A percentile compares a stretch with the other conserved stretches of the same genome.
Evolutionary conservation across 2,329 filamentous ascomycete genomes (phyloP).

Genomic region (Scopulariopsis brevicaulis): DNA sequence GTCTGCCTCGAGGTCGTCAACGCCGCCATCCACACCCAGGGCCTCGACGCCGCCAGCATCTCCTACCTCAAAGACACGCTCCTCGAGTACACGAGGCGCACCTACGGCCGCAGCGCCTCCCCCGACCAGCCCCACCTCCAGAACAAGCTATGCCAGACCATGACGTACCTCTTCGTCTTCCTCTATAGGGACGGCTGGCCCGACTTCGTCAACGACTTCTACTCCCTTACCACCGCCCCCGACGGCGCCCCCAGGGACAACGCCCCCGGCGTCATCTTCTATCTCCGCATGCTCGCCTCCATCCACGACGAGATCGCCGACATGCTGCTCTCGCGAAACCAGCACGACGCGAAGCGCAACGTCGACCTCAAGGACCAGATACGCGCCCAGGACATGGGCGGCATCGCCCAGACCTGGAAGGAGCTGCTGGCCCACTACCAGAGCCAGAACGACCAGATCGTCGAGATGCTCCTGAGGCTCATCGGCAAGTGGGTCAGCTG

Average conservation of each 20-base stretch:
- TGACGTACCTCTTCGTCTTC: slow-evolving; percentile 85
- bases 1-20: slow-evolving; percentile 90
- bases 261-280: slow-evolving; percentile 66
- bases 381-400: slow-evolving; percentile 74
- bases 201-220: slow-evolving; percentile 82
- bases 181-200: slow-evolving; percentile 83
- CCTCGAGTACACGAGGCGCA: slow-evolving; percentile 67
- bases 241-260: slow-evolving; percentile 56
- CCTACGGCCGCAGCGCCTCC: slow-evolving; percentile 52
- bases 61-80: slow-evolving; percentile 69
- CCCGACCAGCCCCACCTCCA: slow-evolving; percentile 60
- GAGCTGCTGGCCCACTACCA: slow-evolving; percentile 74
- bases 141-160: slow-evolving; percentile 93
- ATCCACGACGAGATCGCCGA: slow-evolving; percentile 98
- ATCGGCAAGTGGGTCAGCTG: slow-evolving; percentile 97
- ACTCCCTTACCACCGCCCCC: slow-evolving; percentile 57
- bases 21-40: slow-evolving; percentile 72
- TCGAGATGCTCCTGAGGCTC: slow-evolving; percentile 84
- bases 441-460: slow-evolving; percentile 56
- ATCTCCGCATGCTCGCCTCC: slow-evolving; percentile 76
- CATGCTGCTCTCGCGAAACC: slow-evolving; percentile 69
- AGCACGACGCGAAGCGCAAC: slow-evolving; percentile 72
- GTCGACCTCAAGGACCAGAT: slow-evolving; percentile 86
- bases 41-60: slow-evolving; percentile 63
- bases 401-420: slow-evolving; percentile 83